Percentiles rank a stretch among this genome's conserved stretches.
phyloP scores from a whole-genome alignment of 352 stramenopile genomes.

The Phytophthora syringae region DNA sequence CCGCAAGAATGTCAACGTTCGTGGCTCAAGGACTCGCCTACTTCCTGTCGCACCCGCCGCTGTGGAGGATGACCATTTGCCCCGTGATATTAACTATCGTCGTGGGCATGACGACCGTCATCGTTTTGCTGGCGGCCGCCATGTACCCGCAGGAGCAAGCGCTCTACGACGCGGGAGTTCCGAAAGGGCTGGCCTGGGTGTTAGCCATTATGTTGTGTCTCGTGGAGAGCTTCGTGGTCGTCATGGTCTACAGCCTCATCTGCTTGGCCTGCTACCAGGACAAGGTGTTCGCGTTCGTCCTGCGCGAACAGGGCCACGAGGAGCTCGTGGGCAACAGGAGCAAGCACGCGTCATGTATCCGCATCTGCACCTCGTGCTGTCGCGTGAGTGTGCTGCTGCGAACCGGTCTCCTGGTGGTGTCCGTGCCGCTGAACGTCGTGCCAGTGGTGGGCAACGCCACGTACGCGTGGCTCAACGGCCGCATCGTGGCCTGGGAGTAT shows the following conservation, averaged over 20 bases:
- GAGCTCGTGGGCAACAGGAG: slow-evolving; percentile 48
- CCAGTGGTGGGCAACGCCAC: slow-evolving; percentile 52
- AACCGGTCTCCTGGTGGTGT: slow-evolving; percentile 49
- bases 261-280: slow-evolving; percentile 57
- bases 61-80: slow-evolving; percentile 56
- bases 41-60: slow-evolving; percentile 52
- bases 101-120: slow-evolving; percentile 45
- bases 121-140: slow-evolving; percentile 48
- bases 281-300: slow-evolving; percentile 59
- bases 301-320: slow-evolving; percentile 46
- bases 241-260: slow-evolving; percentile 59
- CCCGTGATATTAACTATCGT: slow-evolving; percentile 56
- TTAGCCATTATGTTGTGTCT: slow-evolving; percentile 61
- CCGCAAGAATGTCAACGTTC: slow-evolving; percentile 38
- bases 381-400: slow-evolving; percentile 52
- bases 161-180: slow-evolving; percentile 44
- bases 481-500: slow-evolving; percentile 61
- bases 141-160: slow-evolving; percentile 52
- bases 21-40: slow-evolving; percentile 44
- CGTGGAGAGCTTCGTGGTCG: slow-evolving; percentile 61
- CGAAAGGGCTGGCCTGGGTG: slow-evolving; percentile 49
- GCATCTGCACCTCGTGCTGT: slow-evolving; percentile 51
- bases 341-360: slow-evolving; percentile 43
- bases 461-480: slow-evolving; percentile 63
- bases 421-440: slow-evolving; percentile 63